Base-by-base conservation (phyloP, 169 alveolate species). In the Nephromyces sp. region DNA sequence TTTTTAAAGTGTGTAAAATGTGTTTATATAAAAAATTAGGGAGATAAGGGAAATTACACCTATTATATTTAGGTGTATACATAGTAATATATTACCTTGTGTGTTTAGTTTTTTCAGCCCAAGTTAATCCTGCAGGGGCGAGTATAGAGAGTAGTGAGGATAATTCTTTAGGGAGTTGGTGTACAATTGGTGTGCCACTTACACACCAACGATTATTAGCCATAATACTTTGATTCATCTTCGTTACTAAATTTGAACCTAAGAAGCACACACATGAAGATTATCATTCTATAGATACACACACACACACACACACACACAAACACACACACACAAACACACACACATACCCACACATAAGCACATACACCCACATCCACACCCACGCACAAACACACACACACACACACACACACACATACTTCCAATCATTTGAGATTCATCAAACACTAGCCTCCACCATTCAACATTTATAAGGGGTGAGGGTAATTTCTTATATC, bases 381-480 rank as follows among this genome's bases (percentile, higher is more conserved):
- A n/a, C n/a, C n/a, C n/a, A n/a, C n/a, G n/a, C n/a, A n/a, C n/a
- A n/a, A n/a, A n/a, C n/a, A n/a, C n/a, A n/a, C n/a, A n/a, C n/a
- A n/a, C n/a, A 4, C 22, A 31, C 8, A 68, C 6, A 62, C 28
- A 62, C n/a, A 6, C 6, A 3, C 24, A 29, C 52, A 24, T 62
- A 83, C 88, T 86, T 24, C 81, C 88, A 2, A 81, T 79, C 82
- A 83, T 77, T 70, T 83, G 88, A 3, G 88, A 86, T 67, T 83
- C 88, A 32, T 83, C 88, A 6, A 83, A 27, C 27, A 83, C 86
- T 22, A 83, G 72, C 53, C 88, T 53, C 85, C 86, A 79, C 88
- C 88, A 83, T 5, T 72, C 75, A 28, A 83, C 78, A 2, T 73
- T 72, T 21, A 68, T 34, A 4, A 83, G 64, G 1, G 84, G 79